Evolutionary conservation across 805 yeast genomes (phyloP).

Genomic region (Kazachstania viticola): DNA sequence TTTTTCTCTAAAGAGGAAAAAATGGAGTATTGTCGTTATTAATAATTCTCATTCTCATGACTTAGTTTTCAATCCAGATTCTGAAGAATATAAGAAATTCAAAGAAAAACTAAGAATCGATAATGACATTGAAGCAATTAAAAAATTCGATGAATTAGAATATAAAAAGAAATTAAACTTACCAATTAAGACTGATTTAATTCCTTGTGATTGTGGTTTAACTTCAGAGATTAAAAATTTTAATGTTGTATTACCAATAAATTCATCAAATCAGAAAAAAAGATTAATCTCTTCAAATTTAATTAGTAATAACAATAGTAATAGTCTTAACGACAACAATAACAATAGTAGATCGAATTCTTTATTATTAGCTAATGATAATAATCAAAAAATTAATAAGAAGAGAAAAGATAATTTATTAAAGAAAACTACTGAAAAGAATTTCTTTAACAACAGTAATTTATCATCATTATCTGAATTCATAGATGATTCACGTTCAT

Average conservation of each 20-base stretch:
- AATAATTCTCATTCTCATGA: conserved; percentile 52
- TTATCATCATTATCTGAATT: too few relatives aligned
- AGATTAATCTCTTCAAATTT: background rate
- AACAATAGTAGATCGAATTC: background rate
- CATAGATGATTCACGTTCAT: background rate
- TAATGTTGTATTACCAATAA: conserved; percentile 22
- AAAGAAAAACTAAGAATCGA: conserved; percentile 18
- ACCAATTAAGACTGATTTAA: conserved; percentile 23
- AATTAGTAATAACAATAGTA: background rate
- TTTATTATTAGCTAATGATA: background rate
- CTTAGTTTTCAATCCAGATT: conserved; percentile 25
- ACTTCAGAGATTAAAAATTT: conserved; percentile 27
- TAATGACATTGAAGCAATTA: conserved; percentile 24
- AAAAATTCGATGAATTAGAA: conserved; percentile 28
- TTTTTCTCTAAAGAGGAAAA: conserved; percentile 37
- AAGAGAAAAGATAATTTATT: conserved; percentile 9
- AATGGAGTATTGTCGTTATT: conserved; percentile 52
- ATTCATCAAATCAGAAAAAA: background rate
- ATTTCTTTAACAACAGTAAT: conserved; percentile 5
- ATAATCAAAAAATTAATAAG: conserved; percentile 1
- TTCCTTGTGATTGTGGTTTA: conserved; percentile 29
- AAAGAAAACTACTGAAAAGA: conserved; percentile 11
- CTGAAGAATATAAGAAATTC: conserved; percentile 27
- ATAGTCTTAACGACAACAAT: conserved; percentile 1
- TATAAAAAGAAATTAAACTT: conserved; percentile 22